Evolutionary conservation across 2,329 filamentous ascomycete species (phyloP), one percentile per base, ranked within the genome.

Genomic region (Chaetomiaceae sp.): DNA sequence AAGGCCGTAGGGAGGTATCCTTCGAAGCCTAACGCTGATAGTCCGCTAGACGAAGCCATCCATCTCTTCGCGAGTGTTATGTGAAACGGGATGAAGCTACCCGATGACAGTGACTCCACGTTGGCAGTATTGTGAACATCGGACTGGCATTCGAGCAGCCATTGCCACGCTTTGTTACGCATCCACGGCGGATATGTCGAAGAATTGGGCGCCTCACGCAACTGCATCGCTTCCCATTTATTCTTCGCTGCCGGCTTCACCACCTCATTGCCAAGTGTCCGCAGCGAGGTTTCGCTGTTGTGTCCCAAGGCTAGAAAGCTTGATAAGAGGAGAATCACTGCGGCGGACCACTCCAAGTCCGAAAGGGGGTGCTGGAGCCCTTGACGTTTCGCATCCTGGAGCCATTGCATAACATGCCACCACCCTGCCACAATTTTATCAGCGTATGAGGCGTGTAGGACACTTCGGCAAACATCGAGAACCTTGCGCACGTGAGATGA

Each of bases 321-420:
- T 3, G 80, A 73, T 41, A 89, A 77, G 3, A 91, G 67, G 9
- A 86, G 73, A 9, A 87, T 75, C 3, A 82, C 75, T 42, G 87
- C 66, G 2, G 84, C 80, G 4, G 85, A 86, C 87, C 87, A 91
- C 66, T 91, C 88, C 1, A 72, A 53, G 56, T 86, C 77, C 3
- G 69, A 67, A 13, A 75, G 65, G 7, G 72, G 64, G 4, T 76
- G 69, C 0, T 50, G 48, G 3, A 57, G 37, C 11, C 53, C 56
- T 6, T 48, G 34, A 3, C 27, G 30, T 5, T 54, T 48, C 13
- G 37, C 23, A 18, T 38, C 38, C 13, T 55, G 54, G 36, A 89
- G 72, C 87, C 87, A 92, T 56, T 82, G 80, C 69, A 87, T 79
- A 18, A 81, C 76, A 64, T 89, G 84, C 79, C 87, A 87, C 86